Base-by-base conservation (phyloP, 768 basidiomycete species). In the Termitomyces bulborhizus region DNA sequence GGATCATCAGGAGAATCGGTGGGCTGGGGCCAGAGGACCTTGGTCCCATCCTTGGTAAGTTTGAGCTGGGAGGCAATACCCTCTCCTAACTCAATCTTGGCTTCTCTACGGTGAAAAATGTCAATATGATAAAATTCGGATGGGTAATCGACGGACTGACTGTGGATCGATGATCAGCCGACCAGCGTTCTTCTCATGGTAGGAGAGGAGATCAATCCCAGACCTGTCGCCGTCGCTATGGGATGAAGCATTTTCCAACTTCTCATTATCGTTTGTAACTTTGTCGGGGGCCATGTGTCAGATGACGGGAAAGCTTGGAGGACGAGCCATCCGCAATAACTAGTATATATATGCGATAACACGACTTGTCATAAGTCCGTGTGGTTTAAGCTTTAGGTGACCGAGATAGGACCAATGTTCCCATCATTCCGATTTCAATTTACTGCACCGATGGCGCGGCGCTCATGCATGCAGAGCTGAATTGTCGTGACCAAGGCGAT, bases 1-100 rank as follows among this genome's bases (percentile, higher is more conserved):
- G 85, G 85, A 61, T 87, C 84, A n/a, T 77, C 69, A 0, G 77
- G 76, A 44, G 81, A 75, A 48, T 85, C 80, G 1, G 78, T 76
- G 1, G 86, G 85, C 61, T 87, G 86, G 18, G 86, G 86, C 83
- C 85, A 87, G 0, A 88, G 74, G 9, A 87, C 77, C 47, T 75
- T 82, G 16, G 71, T 77, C 0, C 85, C 84, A 54, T 84, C 81
- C 16, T 61, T 56, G 4, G 80, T 76, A 6, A 84, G 70, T 72
- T 87, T 87, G 51, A 87, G 71, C 46, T 64, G 73, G 4, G 76
- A 68, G 0, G 84, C 83, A 39, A 84, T 64, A 3, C 69, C 69
- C 24, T 79, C 79, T 9, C 85, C 85, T 46, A 85, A 79, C 66
- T 85, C 85, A 53, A 79, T 68, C 61, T 71, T 73, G 0, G 86